Base-by-base conservation (phyloP, 2,329 filamentous ascomycete species). In the Penicillium polonicum region DNA sequence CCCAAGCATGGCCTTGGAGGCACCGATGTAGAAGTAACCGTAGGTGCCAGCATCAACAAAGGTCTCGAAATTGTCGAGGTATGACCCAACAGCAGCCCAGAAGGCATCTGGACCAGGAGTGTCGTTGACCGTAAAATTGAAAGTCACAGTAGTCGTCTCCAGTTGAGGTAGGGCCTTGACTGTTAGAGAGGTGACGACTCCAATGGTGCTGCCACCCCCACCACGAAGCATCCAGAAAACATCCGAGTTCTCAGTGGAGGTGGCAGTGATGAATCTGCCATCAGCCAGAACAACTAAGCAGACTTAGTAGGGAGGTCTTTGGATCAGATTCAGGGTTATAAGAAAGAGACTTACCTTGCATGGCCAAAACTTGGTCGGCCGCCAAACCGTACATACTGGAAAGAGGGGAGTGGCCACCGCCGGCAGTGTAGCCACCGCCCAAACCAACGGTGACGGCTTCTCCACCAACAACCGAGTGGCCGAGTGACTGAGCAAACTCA, bases 291-390 rank as follows among this genome's bases (percentile, higher is more conserved):
- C 48, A 10, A 52, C 57, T 59, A 33, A 21, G 17, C 3, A 39
- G 17, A 15, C 5, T 49, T 45, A 52, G 31, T 17, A 15, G 12
- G 5, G 9, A 25, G 29, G 9, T 36, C 3, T 15, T 23, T 17
- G 5, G 4, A 8, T 13, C 17, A 10, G 10, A 21, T 52, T 10
- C 12, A 8, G 8, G 4, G 6, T 38, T 6, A 21, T 41, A 42
- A 19, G 36, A 23, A 27, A 38, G 31, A 4, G 2, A 27, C 52
- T 49, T 52, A 63, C 64, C 63, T 60, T 83, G 74, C 58, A 80
- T 72, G 31, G 76, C 71, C 17, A 87, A 73, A 0, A 80, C 77
- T 46, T 87, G 79, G 62, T 88, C 84, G 0, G 83, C 82, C 23
- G 75, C 80, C 2, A 88, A 73, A 19, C 85, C 85, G 52, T 80